A percentile compares a stretch with the other conserved stretches of the same genome.
These are phyloP conservation scores for Moricandia moricandioides DNA, from an alignment of 345 rosid genomes.

Conservation along the genomic window DNA sequence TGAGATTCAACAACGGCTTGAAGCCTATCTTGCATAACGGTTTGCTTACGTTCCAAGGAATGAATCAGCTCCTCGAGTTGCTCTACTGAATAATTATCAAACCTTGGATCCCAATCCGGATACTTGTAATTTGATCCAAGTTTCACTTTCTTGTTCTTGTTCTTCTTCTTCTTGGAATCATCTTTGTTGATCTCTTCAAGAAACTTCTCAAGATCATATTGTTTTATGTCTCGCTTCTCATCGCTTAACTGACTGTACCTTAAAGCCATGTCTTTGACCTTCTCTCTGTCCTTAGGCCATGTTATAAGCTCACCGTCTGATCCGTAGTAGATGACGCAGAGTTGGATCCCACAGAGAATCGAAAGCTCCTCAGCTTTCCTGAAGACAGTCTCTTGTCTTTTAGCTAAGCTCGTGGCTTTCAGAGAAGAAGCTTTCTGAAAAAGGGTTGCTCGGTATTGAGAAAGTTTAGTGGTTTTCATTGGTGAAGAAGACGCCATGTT, in stretches of 20 bases:
- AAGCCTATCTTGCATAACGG: not conserved
- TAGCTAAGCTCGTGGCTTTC: not conserved
- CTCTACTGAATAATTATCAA: not conserved
- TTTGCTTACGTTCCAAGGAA: not conserved
- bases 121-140: not conserved
- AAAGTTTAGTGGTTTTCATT: not conserved
- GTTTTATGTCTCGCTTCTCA: not conserved
- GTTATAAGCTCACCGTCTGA: not conserved
- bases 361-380: not conserved
- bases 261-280: not conserved
- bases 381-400: not conserved
- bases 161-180: not conserved
- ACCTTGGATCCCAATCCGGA: not conserved
- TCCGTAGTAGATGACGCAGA: not conserved
- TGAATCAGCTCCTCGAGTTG: not conserved
- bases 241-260: not conserved
- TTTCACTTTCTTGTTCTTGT: not conserved
- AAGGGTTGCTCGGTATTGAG: too few species aligned
- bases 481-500: not conserved
- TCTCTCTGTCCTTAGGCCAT: not conserved
- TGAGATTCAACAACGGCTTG: not conserved
- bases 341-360: not conserved
- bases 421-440: not conserved
- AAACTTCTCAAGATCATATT: not conserved
- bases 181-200: not conserved